phyloP scores from a whole-genome alignment of 352 stramenopile species.

The Pythium plurisporium region DNA sequence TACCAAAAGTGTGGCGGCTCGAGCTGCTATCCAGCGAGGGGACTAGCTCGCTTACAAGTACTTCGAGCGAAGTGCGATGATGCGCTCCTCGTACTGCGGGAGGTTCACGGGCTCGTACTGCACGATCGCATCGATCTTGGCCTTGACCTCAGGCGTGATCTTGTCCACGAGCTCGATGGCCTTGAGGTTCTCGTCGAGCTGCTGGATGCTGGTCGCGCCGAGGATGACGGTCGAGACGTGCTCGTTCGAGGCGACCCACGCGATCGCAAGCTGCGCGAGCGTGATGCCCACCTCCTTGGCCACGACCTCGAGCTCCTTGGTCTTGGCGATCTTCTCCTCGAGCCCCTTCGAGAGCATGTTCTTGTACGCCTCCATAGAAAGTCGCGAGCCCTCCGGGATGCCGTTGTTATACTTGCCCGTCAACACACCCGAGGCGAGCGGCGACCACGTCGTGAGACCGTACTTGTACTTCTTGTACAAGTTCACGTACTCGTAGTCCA shows the following conservation, averaged over 20 bases:
- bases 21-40: too few relatives aligned
- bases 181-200: conserved; percentile 52
- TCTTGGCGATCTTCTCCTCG: conserved; percentile 1
- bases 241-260: conserved; percentile 37
- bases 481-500: conserved; percentile 38
- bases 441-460: conserved; percentile 41
- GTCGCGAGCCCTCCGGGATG: conserved; percentile 23
- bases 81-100: conserved; percentile 16
- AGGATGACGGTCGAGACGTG: conserved; percentile 42
- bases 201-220: conserved; percentile 33
- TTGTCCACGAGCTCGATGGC: conserved; percentile 34
- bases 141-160: conserved; percentile 43
- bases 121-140: conserved; percentile 34
- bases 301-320: conserved; percentile 26
- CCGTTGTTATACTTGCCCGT: conserved; percentile 61
- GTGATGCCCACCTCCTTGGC: conserved; percentile 31
- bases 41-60: conserved; percentile 20
- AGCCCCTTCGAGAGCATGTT: conserved; percentile 19
- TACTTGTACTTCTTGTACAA: conserved; percentile 41
- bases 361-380: conserved; percentile 21
- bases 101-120: conserved; percentile 28
- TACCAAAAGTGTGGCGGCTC: too few relatives aligned
- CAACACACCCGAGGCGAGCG: conserved; percentile 38
- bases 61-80: conserved; percentile 19
- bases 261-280: conserved; percentile 36